Base-by-base conservation (phyloP, 768 basidiomycete species). In the Kwoniella mangroviensis region DNA sequence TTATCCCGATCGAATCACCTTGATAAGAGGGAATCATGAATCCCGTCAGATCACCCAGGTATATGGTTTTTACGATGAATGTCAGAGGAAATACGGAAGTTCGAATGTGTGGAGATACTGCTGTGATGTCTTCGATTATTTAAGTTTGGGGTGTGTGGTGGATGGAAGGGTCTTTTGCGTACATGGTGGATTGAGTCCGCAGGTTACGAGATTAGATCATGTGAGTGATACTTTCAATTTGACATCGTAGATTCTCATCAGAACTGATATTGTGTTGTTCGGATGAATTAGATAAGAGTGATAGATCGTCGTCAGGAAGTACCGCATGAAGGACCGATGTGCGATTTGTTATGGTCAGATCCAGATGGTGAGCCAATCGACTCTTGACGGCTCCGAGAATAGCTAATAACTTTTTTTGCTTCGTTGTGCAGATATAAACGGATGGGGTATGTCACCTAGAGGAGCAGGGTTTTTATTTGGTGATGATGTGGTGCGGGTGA, bases 281-380 rank as follows among this genome's bases (percentile, higher is more conserved):
- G 15, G 55, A 57, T 57, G 19, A 4, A 49, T 15, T 74, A 87
- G 94, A 98, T 98, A 75, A 91, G 96, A 61, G 87, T 90, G 45
- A 96, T 98, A 76, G 95, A 98, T 85, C 85, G 96, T 42, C 94
- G 95, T 83, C 94, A 96, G 83, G 96, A 98, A 81, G 96, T 98
- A 24, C 96, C 96, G 28, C 96, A 98, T 82, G 96, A 98, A 80
- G 96, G 96, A 13, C 90, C 94, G 9, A 98, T 98, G 96, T 98
- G 96, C 79, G 96, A 98, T 84, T 86, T 98, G 2, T 86, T 98
- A n/a, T 98, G 96, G 96, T 97, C 95, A 69, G 96, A 98, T 86
- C 96, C 96, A 55, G 96, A 98, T 83, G 95, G 94, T 94, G 66
- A 73, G 87, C 80, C 43, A 7, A 7, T 34, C 6, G 1, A 34